Base-by-base conservation (phyloP, 108 stramenopile species). In the Bacterosira constricta region DNA sequence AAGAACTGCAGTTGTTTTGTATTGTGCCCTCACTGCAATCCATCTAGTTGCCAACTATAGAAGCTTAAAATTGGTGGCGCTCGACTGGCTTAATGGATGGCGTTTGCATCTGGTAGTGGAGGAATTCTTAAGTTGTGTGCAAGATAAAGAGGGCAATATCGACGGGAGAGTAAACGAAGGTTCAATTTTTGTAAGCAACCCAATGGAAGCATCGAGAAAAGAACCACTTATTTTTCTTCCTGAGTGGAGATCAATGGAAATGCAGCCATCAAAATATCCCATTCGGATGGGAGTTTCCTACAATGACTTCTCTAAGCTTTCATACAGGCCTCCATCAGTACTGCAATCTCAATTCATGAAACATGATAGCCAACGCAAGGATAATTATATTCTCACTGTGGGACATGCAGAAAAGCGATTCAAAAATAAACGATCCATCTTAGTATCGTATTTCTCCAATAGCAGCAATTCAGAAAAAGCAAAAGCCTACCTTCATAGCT, bases 181-280 rank as follows among this genome's bases (percentile, higher is more conserved):
- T n/a, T 34, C 30, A 65, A 25, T 41, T 32, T 11, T 45, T 13
- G 30, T 90, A n/a, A 67, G 79, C 39, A 80, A 62, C 39, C 92
- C 92, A 46, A n/a, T 20, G 39, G 75, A 86, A 47, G 49, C 87
- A 35, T 84, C 92, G 23, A 71, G 38, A 53, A 73, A 6, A 6
- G 92, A 94, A 57, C 87, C 90, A 38, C 75, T 94, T 6, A 73
- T 89, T 63, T 94, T 94, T 67, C 62, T 69, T 49, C 66, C 81
- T 17, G 61, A 75, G 25, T 51, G 37, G 15, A 76, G n/a, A 29
- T 66, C 66, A 50, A 66, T 1, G 47, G 13, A 34, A 50, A 52
- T 29, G 23, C 13, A 59, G 12, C 29, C 37, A 68, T 36, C 58
- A 13, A 51, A 5, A 10, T 83, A 71, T 55, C 76, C 76, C 25